phyloP scores from a whole-genome alignment of 495 filamentous ascomycete genomes.

The Lepidopterella palustris region DNA sequence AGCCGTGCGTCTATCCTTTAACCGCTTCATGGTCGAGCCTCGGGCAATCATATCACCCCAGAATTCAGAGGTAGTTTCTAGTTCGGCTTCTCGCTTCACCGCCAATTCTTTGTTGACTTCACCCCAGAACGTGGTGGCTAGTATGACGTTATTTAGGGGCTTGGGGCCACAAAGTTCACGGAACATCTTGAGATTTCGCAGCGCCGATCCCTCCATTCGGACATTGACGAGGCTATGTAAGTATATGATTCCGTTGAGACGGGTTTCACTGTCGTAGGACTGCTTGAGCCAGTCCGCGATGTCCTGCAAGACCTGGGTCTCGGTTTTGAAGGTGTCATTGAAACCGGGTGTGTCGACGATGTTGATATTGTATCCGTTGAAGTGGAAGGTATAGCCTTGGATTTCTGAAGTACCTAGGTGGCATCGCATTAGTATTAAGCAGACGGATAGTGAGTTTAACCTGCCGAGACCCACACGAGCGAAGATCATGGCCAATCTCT shows the following conservation, averaged over 20 bases:
- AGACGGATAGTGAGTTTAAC: neutral
- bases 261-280: conserved; percentile 26
- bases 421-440: neutral
- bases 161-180: conserved; percentile 14
- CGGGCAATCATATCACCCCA: neutral
- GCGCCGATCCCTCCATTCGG: conserved; percentile 25
- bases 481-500: conserved; percentile 1
- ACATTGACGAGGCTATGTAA: conserved; percentile 24
- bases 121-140: conserved; percentile 4
- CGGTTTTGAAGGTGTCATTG: conserved; percentile 42
- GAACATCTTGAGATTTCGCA: conserved; percentile 31
- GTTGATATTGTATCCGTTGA: conserved; percentile 13
- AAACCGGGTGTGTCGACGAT: conserved; percentile 50
- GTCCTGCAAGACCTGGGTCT: conserved; percentile 38
- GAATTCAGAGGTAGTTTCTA: neutral
- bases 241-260: conserved; percentile 32
- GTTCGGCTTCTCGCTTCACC: neutral
- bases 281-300: conserved; percentile 34
- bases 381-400: neutral
- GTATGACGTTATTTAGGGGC: neutral
- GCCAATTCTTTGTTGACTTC: neutral
- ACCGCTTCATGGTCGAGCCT: neutral
- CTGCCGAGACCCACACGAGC: neutral
- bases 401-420: neutral
- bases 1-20: neutral